Evolutionary conservation across 2,329 filamentous ascomycete genomes (phyloP), one percentile per base, ranked within the genome.

Genomic region (Neofusicoccum umdonicola): DNA sequence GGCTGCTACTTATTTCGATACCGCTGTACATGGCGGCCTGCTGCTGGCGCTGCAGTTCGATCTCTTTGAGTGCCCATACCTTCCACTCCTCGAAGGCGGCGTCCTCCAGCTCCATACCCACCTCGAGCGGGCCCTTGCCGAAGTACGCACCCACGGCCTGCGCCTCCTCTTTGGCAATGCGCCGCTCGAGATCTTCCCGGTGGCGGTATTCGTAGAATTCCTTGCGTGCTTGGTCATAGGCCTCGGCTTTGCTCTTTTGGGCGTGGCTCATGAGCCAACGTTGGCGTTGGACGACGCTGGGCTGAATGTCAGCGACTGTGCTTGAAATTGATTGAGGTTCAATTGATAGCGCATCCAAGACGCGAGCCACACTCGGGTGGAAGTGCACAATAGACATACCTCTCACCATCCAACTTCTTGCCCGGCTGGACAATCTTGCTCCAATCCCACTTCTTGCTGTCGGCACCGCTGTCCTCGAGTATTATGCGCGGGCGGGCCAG

Each of bases 171-270:
- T 87, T 84, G 7, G 94, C 91, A 66, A 99, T 85, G 70, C 93
- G 88, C 70, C 87, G 85, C 79, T 94, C 88, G 54, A 97, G 86
- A 69, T 97, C 93, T 71, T 96, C 88, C 66, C 87, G 83, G 71
- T 96, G 90, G 66, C 95, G 90, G 68, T 94, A 79, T 51, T 85
- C 82, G 81, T 99, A 99, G 79, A 98, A 97, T 77, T 99, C 94
- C 69, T 89, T 89, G 66, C 95, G 90, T 7, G 91, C 93, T 63
- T 83, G 81, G 78, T 98, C 94, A 81, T 99, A 99, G 37, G 95
- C 93, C 69, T 86, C 77, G 45, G 84, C 82, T 74, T 86, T 86
- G 57, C 82, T 84, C 74, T 91, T 84, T 61, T 82, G 6, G 77
- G 79, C 57, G 68, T 76, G 68, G 65, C 71, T 70, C 81, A 97